Evolutionary conservation across 257 asterid species (phyloP), one percentile per base, ranked within the genome.

Genomic region (Scutellaria galericulata): DNA sequence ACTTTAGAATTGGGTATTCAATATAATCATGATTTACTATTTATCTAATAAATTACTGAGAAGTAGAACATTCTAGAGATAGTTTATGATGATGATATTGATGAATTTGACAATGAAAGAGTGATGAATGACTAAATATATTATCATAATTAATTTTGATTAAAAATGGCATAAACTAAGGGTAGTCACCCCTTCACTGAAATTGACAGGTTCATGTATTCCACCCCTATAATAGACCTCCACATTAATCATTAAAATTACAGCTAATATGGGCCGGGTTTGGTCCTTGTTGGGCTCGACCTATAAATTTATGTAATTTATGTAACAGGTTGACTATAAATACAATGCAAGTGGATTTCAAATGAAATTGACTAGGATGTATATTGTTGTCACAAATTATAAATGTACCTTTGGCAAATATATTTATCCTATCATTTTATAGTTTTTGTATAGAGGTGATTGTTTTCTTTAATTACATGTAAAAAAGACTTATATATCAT

Each of bases 151-250:
- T 47, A 60, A 60, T 18, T 46, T 9, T 48, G 60, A 58, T 31
- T 6, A 31, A 11, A 48, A 35, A 14, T 7, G 46, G 18, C 55
- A 18, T 40, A 53, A n/a, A 52, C 52, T 41, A 62, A 67, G 61
- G 44, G 31, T 15, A 18, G 54, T 55, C 20, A 66, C 52, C 48
- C 15, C 64, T 12, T 66, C 35, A 15, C 11, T 60, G 80, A 76
- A 69, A 18, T 31, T 27, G 76, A 70, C 72, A 76, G 76, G 67
- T 76, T 60, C 80, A 31, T 52, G 80, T 42, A 76, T 61, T 64
- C 66, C 24, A 13, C 51, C 56, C 42, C 47, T 13, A 35, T 53
- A 57, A 9, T 55, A 66, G 73, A 50, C 63, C 70, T 12, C 74
- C 65, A 27, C 14, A 13, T 24, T 59, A 44, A 60, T 75, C 75